These are phyloP conservation scores for Aspergillus jensenii DNA, from an alignment of 2,329 filamentous ascomycete genomes.

Conservation along the genomic window DNA sequence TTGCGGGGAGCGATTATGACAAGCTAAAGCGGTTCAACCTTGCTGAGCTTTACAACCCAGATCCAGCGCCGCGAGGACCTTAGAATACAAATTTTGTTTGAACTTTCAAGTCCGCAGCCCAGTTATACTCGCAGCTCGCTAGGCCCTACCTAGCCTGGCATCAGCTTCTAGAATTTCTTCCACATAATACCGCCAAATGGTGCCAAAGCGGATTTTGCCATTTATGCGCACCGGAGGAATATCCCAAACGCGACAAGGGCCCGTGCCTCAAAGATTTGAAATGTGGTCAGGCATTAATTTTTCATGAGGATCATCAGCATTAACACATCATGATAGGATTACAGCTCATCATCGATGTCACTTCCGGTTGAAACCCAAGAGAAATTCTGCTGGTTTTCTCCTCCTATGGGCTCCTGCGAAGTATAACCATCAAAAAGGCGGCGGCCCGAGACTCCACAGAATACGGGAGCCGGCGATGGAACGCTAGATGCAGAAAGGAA, in stretches of 20 bases:
- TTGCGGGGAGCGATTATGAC: constrained; percentile 60
- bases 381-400: neutral
- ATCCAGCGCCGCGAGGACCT: constrained; percentile 29
- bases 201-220: neutral
- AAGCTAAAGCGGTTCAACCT: constrained; percentile 63
- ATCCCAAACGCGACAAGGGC: constrained; percentile 1
- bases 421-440: neutral
- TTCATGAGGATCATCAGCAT: neutral
- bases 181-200: neutral
- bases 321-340: neutral
- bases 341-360: neutral
- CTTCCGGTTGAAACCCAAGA: constrained; percentile 2
- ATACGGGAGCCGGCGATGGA: neutral
- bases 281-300: neutral
- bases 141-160: neutral
- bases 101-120: neutral
- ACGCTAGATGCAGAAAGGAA: neutral
- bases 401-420: neutral
- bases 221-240: constrained; percentile 1
- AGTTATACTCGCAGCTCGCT: neutral
- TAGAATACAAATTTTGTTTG: constrained; percentile 1
- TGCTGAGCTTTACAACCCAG: constrained; percentile 59
- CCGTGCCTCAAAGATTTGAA: neutral
- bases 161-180: constrained; percentile 1
- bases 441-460: constrained; percentile 5